A percentile compares a stretch with the other conserved stretches of the same genome.
These are phyloP conservation scores for Trametes cingulata DNA, from an alignment of 768 basidiomycete genomes.

Conservation along the genomic window DNA sequence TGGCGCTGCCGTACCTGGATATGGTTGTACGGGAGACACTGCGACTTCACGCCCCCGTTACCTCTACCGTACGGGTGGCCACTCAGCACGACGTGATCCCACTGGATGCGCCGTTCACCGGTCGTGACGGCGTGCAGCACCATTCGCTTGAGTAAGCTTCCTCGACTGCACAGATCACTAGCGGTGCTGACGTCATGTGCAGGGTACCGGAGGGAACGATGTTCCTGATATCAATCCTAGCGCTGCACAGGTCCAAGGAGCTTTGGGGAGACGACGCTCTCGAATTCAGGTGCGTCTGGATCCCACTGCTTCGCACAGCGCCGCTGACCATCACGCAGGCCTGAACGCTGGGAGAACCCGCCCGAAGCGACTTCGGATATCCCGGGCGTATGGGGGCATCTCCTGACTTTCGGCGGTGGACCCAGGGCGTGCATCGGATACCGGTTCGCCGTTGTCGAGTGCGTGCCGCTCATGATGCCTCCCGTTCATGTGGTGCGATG, in stretches of 20 bases:
- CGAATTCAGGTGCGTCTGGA: conserved; percentile 50
- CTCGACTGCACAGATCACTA: no score
- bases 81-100: conserved; percentile 52
- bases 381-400: conserved; percentile 58
- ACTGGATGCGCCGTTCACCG: conserved; percentile 35
- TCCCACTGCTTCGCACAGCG: background rate
- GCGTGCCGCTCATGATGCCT: background rate
- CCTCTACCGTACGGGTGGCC: conserved; percentile 47
- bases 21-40: conserved; percentile 59
- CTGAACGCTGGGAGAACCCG: conserved; percentile 54
- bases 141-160: conserved; percentile 22
- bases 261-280: conserved; percentile 65
- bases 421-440: conserved; percentile 63
- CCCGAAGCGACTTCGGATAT: conserved; percentile 45
- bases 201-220: conserved; percentile 32
- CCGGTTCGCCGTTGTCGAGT: conserved; percentile 59
- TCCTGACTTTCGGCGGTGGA: conserved; percentile 60
- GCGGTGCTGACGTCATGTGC: background rate
- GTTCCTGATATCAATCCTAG: conserved; percentile 49
- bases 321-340: conserved; percentile 38
- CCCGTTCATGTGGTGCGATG: no score
- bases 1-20: conserved; percentile 69
- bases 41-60: conserved; percentile 54
- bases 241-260: conserved; percentile 49
- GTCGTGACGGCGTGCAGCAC: conserved; percentile 9